A percentile compares a stretch with the other conserved stretches of the same genome.
These are phyloP conservation scores for Oryza punctata DNA, from an alignment of 176 grass and related monocot species.

Conservation along the genomic window DNA sequence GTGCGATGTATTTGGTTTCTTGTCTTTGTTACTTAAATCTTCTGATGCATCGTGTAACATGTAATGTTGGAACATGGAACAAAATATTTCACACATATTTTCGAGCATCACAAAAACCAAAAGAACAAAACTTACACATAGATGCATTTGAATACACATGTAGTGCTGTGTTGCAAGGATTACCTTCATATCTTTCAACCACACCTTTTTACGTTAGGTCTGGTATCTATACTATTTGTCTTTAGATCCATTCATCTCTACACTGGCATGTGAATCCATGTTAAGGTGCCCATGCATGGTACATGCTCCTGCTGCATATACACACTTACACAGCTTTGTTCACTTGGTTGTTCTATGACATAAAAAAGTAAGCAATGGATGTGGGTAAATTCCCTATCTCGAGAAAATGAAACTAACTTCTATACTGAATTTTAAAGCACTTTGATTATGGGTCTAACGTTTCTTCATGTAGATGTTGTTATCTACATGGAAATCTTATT, in stretches of 20 bases:
- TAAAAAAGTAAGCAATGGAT: background rate
- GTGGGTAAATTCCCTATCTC: background rate
- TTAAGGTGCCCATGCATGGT: slow-evolving; percentile 13
- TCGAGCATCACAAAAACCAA: background rate
- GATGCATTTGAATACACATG: background rate
- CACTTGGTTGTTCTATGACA: background rate
- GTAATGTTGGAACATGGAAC: background rate
- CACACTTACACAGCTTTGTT: background rate
- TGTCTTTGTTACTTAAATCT: slow-evolving; percentile 16
- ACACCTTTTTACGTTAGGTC: background rate
- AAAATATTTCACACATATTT: background rate
- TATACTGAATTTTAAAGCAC: background rate
- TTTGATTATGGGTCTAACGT: background rate
- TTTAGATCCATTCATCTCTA: slow-evolving; percentile 20
- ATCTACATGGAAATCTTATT: slow-evolving; percentile 22
- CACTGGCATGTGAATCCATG: background rate
- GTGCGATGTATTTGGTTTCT: slow-evolving; percentile 11
- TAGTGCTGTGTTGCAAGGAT: slow-evolving; percentile 18
- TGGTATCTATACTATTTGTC: background rate
- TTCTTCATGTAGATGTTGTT: background rate
- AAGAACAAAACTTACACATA: background rate
- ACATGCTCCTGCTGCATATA: slow-evolving; percentile 26
- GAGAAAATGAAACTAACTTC: slow-evolving; percentile 7
- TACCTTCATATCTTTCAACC: background rate
- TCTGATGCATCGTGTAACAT: background rate